Conservation (phyloP, 495 filamentous ascomycete genomes). For the Chlorociboria aeruginascens region DNA sequence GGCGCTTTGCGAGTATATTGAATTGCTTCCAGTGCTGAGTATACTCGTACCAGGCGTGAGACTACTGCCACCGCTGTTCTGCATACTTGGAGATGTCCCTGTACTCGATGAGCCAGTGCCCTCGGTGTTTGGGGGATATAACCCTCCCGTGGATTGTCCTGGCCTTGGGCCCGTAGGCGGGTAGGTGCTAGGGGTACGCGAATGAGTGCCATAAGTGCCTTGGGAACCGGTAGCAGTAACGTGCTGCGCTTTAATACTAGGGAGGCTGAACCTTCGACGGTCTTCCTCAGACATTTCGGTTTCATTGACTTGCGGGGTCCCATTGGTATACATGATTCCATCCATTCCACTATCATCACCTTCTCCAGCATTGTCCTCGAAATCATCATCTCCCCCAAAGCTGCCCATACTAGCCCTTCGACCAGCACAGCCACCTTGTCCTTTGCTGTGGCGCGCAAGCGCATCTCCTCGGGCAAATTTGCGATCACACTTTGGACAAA, state of each 20-base stretch:
- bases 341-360: constrained; percentile 67
- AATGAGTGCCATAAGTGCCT: constrained; percentile 33
- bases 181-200: constrained; percentile 61
- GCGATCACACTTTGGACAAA: constrained; percentile 85
- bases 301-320: constrained; percentile 53
- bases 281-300: constrained; percentile 45
- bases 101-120: constrained; percentile 34
- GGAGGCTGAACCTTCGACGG: constrained; percentile 45
- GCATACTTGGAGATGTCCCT: constrained; percentile 34
- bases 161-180: constrained; percentile 50
- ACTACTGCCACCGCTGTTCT: constrained; percentile 25
- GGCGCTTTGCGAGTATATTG: constrained; percentile 55
- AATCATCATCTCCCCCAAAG: constrained; percentile 66
- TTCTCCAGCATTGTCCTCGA: constrained; percentile 37
- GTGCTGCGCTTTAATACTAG: constrained; percentile 62
- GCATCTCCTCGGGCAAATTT: constrained; percentile 94
- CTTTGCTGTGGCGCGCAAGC: constrained; percentile 87
- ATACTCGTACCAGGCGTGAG: constrained; percentile 37
- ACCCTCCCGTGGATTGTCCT: constrained; percentile 33
- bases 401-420: constrained; percentile 77
- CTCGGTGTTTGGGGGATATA: constrained; percentile 49
- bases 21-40: constrained; percentile 34
- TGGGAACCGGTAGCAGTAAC: constrained; percentile 36
- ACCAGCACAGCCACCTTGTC: constrained; percentile 90
- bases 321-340: constrained; percentile 53